Percentiles rank a stretch among this genome's conserved stretches.
phyloP scores from a whole-genome alignment of 371 early-diverging fungal genomes.

The Zychaea mexicana region DNA sequence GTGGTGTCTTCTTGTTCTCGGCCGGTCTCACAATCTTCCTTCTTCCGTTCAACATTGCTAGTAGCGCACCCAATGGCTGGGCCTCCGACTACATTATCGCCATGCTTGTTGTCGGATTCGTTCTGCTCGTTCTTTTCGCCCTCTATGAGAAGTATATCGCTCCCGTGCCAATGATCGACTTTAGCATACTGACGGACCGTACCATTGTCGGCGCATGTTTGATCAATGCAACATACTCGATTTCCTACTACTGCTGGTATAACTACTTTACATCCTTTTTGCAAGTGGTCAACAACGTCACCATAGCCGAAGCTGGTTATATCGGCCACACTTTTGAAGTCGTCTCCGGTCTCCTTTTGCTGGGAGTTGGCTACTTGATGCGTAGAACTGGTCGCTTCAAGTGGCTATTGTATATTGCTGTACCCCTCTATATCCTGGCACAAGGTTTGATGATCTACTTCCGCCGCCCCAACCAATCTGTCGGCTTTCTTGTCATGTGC shows the following conservation, averaged over 20 bases:
- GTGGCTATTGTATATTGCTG: slow-evolving; percentile 18
- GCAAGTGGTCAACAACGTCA: slow-evolving; percentile 18
- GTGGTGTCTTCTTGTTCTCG: slow-evolving; percentile 18
- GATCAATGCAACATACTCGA: slow-evolving; percentile 15
- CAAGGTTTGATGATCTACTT: slow-evolving; percentile 24
- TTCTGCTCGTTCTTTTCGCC: slow-evolving; percentile 11
- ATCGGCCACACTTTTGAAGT: slow-evolving; percentile 19
- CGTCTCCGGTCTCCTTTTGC: slow-evolving; percentile 19
- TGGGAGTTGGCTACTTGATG: slow-evolving; percentile 15
- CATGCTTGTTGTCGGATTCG: slow-evolving; percentile 20
- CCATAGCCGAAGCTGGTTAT: slow-evolving; percentile 17
- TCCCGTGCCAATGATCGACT: slow-evolving; percentile 13
- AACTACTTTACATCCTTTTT: slow-evolving; percentile 19
- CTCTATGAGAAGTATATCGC: slow-evolving; percentile 10
- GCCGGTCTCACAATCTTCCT: slow-evolving; percentile 19
- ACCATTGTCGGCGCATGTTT: slow-evolving; percentile 21
- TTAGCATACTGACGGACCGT: slow-evolving; percentile 9
- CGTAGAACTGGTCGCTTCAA: slow-evolving; percentile 17
- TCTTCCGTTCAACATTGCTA: slow-evolving; percentile 18
- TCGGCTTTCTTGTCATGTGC: slow-evolving; percentile 25
- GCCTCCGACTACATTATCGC: slow-evolving; percentile 17
- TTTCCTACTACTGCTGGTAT: slow-evolving; percentile 19
- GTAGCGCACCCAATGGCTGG: slow-evolving; percentile 21
- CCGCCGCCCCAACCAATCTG: slow-evolving; percentile 21
- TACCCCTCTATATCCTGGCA: slow-evolving; percentile 18